A percentile compares a stretch with the other conserved stretches of the same genome.
Evolutionary conservation across 768 basidiomycete species (phyloP).

Genomic region (Xerocomellus dryophilus): DNA sequence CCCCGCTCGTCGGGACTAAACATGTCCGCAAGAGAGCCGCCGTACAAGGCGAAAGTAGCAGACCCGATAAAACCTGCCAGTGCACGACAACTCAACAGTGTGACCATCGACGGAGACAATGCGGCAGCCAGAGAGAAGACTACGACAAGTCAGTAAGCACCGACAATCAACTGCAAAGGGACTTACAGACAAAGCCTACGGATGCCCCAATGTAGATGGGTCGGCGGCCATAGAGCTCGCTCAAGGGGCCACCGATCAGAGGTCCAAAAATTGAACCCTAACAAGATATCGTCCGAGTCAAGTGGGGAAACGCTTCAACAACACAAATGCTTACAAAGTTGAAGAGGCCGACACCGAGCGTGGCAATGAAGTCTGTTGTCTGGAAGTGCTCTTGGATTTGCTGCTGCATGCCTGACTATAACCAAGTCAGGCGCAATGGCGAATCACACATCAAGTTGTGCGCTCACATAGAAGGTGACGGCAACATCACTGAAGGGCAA

Average conservation of each 20-base stretch:
- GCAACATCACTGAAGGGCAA: conserved; percentile 18
- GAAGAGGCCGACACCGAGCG: conserved; percentile 23
- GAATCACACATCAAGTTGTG: not conserved
- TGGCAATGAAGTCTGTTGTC: conserved; percentile 11
- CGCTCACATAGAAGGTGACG: conserved; percentile 26
- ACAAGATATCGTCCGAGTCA: not conserved
- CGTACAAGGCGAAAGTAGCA: conserved; percentile 23
- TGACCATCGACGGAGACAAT: conserved; percentile 17
- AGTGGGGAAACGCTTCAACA: not conserved
- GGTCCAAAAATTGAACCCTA: conserved; percentile 23
- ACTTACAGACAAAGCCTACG: conserved; percentile 19
- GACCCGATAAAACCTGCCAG: conserved; percentile 22
- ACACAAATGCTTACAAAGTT: conserved; percentile 12
- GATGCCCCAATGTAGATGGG: conserved; percentile 22
- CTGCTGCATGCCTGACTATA: conserved; percentile 26
- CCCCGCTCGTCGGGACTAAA: conserved; percentile 24
- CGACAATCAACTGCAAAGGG: not conserved
- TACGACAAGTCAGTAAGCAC: conserved; percentile 2
- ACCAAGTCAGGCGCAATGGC: not conserved
- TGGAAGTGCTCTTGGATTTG: conserved; percentile 26
- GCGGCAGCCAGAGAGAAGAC: conserved; percentile 22
- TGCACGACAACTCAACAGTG: conserved; percentile 19
- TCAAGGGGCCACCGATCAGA: conserved; percentile 22
- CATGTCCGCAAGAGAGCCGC: conserved; percentile 25
- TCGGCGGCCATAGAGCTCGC: conserved; percentile 23